Conservation (phyloP, 2,329 filamentous ascomycete genomes). For the Phoma herbarum region DNA sequence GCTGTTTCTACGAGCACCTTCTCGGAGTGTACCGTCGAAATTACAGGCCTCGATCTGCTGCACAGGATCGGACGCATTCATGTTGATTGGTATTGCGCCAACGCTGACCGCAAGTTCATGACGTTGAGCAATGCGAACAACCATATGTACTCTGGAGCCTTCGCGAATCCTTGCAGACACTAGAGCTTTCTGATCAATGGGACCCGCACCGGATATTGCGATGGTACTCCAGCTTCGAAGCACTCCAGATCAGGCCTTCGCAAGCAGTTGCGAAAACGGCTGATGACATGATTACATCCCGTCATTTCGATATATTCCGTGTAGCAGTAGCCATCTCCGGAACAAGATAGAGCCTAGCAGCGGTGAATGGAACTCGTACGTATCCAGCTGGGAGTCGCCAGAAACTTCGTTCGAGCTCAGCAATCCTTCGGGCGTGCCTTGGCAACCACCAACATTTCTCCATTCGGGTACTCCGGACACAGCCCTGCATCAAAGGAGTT, state of each 20-base stretch:
- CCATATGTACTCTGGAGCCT: constrained; percentile 43
- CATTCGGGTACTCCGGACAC: no score
- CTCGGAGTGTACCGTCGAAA: constrained; percentile 2
- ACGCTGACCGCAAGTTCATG: constrained; percentile 40
- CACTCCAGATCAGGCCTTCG: constrained; percentile 31
- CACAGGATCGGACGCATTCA: constrained; percentile 37
- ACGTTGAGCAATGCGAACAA: constrained; percentile 34
- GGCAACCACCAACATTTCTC: no score
- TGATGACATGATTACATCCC: constrained; percentile 41
- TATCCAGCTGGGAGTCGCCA: constrained; percentile 24
- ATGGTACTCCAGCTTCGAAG: constrained; percentile 38
- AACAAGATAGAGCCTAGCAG: constrained; percentile 17
- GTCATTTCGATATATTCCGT: constrained; percentile 3
- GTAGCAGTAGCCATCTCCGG: constrained; percentile 15
- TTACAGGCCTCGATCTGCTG: constrained; percentile 33
- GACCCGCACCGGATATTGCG: constrained; percentile 46
- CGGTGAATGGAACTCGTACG: constrained; percentile 26
- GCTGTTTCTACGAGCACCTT: no score
- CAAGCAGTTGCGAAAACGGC: constrained; percentile 45
- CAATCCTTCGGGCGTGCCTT: no score
- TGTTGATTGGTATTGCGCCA: constrained; percentile 50
- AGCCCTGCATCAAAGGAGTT: no score
- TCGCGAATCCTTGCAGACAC: constrained; percentile 48
- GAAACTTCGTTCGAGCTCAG: no score
- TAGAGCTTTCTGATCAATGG: constrained; percentile 41